A percentile compares a stretch with the other conserved stretches of the same genome.
Evolutionary conservation across 257 asterid species (phyloP).

Genomic region (Galeopsis tetrahit): DNA sequence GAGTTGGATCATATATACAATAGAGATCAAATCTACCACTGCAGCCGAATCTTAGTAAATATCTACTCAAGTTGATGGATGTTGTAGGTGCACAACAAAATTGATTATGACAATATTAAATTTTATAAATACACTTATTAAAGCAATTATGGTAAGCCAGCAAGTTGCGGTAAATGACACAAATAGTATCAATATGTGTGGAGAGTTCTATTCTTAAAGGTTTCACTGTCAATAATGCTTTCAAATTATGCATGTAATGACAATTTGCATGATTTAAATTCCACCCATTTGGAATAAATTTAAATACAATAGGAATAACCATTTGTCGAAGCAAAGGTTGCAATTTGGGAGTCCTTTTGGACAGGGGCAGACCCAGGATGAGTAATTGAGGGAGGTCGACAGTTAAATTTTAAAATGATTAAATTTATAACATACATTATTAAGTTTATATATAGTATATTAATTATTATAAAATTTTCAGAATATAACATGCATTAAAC

Average conservation of each 20-base stretch:
- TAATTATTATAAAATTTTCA: too few species aligned
- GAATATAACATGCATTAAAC: too few species aligned
- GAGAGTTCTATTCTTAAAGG: slow-evolving; percentile 33
- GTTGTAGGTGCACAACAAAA: not conserved
- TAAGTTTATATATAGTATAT: too few species aligned
- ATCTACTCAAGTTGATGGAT: not conserved
- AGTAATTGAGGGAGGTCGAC: too few species aligned
- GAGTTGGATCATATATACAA: too few species aligned
- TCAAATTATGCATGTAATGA: slow-evolving; percentile 19
- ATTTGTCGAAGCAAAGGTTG: too few species aligned
- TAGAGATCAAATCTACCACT: too few species aligned
- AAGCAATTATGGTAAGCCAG: slow-evolving; percentile 18
- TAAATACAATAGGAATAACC: not conserved
- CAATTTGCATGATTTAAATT: slow-evolving; percentile 2
- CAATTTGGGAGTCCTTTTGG: too few species aligned
- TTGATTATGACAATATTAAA: slow-evolving; percentile 1
- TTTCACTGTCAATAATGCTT: slow-evolving; percentile 31
- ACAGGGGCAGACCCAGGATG: too few species aligned
- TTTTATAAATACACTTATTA: not conserved
- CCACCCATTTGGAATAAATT: not conserved
- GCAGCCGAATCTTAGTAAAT: too few species aligned
- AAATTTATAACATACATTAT: too few species aligned
- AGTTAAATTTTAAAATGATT: too few species aligned
- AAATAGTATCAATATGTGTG: slow-evolving; percentile 32
- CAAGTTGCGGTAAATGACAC: slow-evolving; percentile 36